Conservation (phyloP, 495 filamentous ascomycete genomes). For the Collariella sp. region DNA sequence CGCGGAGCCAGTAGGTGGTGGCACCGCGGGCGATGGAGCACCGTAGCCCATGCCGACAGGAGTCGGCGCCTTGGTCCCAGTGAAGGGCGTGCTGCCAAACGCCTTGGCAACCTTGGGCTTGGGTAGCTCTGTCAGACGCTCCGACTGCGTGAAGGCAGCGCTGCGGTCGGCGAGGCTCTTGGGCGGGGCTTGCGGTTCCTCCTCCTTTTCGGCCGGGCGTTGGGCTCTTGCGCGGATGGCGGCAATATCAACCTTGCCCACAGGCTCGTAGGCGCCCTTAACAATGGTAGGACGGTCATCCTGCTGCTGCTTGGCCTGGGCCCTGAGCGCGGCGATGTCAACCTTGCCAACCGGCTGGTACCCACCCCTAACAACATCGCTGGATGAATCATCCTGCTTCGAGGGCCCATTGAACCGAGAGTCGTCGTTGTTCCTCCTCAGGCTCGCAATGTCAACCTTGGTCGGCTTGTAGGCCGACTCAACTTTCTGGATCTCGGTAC, state of each 20-base stretch:
- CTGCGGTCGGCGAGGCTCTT: slow-evolving; percentile 60
- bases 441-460: slow-evolving; percentile 77
- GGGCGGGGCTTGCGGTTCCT: slow-evolving; percentile 39
- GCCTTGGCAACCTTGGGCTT: slow-evolving; percentile 91
- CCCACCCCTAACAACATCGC: slow-evolving; percentile 72
- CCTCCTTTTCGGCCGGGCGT: slow-evolving; percentile 44
- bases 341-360: slow-evolving; percentile 95
- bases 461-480: slow-evolving; percentile 86
- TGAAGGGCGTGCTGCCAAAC: slow-evolving; percentile 64
- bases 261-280: slow-evolving; percentile 85
- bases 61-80: slow-evolving; percentile 79
- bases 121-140: slow-evolving; percentile 76
- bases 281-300: slow-evolving; percentile 75
- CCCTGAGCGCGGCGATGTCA: slow-evolving; percentile 80
- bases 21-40: slow-evolving; percentile 38
- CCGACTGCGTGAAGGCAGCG: slow-evolving; percentile 56
- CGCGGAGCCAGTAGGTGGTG: slow-evolving; percentile 62
- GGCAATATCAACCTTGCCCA: slow-evolving; percentile 94
- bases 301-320: slow-evolving; percentile 64
- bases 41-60: slow-evolving; percentile 56
- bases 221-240: slow-evolving; percentile 79
- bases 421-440: slow-evolving; percentile 59
- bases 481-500: slow-evolving; percentile 88
- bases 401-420: slow-evolving; percentile 42
- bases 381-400: slow-evolving; percentile 30